Evolutionary conservation across 2,329 filamentous ascomycete species (phyloP).

Genomic region (Blastomyces emzantsi): DNA sequence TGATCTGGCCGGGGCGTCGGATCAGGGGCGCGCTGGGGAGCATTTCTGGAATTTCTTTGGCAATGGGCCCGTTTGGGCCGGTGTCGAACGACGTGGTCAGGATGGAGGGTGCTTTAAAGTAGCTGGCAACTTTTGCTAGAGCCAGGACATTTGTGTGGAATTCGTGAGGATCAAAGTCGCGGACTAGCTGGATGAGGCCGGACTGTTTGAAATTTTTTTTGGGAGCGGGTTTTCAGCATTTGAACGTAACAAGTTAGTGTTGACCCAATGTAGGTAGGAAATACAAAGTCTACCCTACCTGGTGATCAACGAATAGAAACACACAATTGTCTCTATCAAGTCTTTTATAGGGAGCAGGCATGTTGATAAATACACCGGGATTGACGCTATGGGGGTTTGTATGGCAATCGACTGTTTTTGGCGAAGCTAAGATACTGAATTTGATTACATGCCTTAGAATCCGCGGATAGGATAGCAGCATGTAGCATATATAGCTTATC

Average conservation of each 20-base stretch:
- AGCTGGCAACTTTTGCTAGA: constrained; percentile 55
- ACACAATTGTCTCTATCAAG: background rate
- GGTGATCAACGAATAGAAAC: background rate
- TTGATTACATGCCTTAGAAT: background rate
- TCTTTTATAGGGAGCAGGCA: background rate
- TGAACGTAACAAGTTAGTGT: no score
- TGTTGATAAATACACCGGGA: background rate
- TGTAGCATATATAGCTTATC: background rate
- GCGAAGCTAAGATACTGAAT: background rate
- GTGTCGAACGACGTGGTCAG: constrained; percentile 60
- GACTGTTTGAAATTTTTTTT: background rate
- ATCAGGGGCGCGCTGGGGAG: constrained; percentile 60
- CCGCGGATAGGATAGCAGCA: background rate
- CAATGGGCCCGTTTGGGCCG: constrained; percentile 63
- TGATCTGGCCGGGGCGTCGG: constrained; percentile 60
- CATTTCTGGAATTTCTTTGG: constrained; percentile 59
- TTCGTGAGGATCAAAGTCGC: constrained; percentile 57
- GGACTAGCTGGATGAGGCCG: constrained; percentile 39
- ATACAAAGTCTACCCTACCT: background rate
- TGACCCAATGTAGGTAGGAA: no score
- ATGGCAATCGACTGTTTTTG: background rate
- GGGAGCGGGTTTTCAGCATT: background rate
- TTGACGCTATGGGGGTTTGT: background rate
- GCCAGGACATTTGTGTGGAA: constrained; percentile 60
- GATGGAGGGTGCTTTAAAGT: constrained; percentile 60